These are phyloP conservation scores for Aspergillus pseudoterreus DNA, from an alignment of 2,329 filamentous ascomycete genomes.

Conservation along the genomic window DNA sequence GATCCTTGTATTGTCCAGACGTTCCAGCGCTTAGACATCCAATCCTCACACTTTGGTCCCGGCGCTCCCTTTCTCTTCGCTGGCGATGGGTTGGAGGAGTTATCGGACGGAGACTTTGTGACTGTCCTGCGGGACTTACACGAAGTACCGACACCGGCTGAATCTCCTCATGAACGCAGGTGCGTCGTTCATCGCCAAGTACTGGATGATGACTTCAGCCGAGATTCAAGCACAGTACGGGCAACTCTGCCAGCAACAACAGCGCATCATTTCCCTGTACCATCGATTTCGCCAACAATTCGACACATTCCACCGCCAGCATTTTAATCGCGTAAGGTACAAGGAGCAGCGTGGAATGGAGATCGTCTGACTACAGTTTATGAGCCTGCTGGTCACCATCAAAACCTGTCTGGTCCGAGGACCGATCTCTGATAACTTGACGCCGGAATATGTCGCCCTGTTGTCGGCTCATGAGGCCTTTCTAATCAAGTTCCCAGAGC, in stretches of 20 bases:
- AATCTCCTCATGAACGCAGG: background rate
- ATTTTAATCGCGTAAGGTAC: background rate
- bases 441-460: background rate
- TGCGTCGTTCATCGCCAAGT: background rate
- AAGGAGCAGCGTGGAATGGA: constrained; percentile 2
- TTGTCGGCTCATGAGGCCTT: background rate
- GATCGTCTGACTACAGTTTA: background rate
- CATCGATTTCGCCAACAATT: background rate
- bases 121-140: background rate
- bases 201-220: background rate
- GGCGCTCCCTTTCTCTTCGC: background rate
- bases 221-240: background rate
- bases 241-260: background rate
- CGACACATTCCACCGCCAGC: background rate
- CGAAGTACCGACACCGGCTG: background rate
- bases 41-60: background rate
- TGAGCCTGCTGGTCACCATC: constrained; percentile 1
- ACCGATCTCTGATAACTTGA: background rate
- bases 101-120: too few species aligned
- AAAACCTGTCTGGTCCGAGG: constrained; percentile 1
- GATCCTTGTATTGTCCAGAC: constrained; percentile 1
- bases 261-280: background rate
- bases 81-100: background rate
- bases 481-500: background rate
- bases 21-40: constrained; percentile 3